Base-by-base conservation (phyloP, 352 stramenopile genomes). In the Pilasporangium apinafurcum region DNA sequence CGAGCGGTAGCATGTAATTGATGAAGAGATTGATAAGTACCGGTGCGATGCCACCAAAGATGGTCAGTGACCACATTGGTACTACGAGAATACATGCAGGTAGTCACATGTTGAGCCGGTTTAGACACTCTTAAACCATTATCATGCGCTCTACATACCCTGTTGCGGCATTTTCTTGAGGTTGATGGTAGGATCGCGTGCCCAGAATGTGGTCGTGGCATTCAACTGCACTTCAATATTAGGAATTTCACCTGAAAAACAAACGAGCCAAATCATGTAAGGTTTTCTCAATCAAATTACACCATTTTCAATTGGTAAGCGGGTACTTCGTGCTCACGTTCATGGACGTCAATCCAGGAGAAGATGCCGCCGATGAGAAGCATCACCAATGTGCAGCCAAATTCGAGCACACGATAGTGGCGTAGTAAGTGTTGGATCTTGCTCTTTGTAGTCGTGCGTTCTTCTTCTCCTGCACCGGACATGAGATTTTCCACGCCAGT, bases 341-440 rank as follows among this genome's bases (percentile, higher is more conserved):
- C 29, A 32, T 83, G 44, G n/a, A 87, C 64, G 5, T 61, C 36
- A 30, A 84, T 77, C 25, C 67, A 22, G 5, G 74, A 60, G 27
- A 91, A 68, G 14, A 83, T 47, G 13, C 75, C 42, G 37, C 62
- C 70, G 20, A 74, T 28, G 12, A 48, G 37, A 25, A 81, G 62
- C 53, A 87, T 68, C n/a, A 77, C 34, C 1, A 63, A 29, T 12
- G 68, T 58, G 33, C 59, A 58, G 29, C 56, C 45, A 25, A 89
- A 88, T 49, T 91, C 79, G 31, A 74, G 37, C 13, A 83, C 28
- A 24, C 79, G 73, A 37, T 69, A 79, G 29, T 59, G 24, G 26
- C 53, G 48, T 39, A 70, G n/a, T 25, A 53, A 28, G n/a, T 54
- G 46, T 28, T 49, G n/a, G n/a, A n/a, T n/a, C n/a, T n/a, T n/a